These are phyloP conservation scores for Tinospora cordifolia DNA, from an alignment of 164 flowering plant species.

Conservation along the genomic window DNA sequence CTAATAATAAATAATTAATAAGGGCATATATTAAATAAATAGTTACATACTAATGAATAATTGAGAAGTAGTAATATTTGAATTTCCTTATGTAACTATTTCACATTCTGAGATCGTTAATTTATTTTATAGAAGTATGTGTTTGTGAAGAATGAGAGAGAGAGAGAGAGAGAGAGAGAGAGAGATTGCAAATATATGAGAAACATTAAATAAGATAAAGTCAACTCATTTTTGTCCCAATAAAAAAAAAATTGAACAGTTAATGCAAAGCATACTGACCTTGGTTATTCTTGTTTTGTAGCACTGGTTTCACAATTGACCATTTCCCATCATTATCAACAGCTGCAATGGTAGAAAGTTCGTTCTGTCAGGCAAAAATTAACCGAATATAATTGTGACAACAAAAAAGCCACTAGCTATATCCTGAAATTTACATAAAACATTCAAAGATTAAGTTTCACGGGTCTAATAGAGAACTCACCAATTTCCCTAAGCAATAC, in stretches of 20 bases:
- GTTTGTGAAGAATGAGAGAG: too few relatives aligned
- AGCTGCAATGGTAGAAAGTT: slow-evolving; percentile 39
- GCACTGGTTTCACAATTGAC: slow-evolving; percentile 60
- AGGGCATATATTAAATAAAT: too few relatives aligned
- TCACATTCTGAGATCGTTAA: too few relatives aligned
- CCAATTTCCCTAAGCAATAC: slow-evolving; percentile 80
- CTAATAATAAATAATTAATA: too few relatives aligned
- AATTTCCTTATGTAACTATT: too few relatives aligned
- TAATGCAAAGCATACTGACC: slow-evolving; percentile 34
- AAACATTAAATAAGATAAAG: neutral
- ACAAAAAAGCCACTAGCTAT: neutral
- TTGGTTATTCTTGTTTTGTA: slow-evolving; percentile 37
- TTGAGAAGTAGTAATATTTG: too few relatives aligned
- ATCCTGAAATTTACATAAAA: neutral
- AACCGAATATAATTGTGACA: neutral
- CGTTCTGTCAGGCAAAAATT: slow-evolving; percentile 7
- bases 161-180: too few relatives aligned
- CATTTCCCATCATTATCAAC: slow-evolving; percentile 80
- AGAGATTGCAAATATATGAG: too few relatives aligned
- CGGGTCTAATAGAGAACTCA: slow-evolving; percentile 22
- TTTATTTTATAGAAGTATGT: too few relatives aligned
- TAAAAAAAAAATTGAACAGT: neutral
- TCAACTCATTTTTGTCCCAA: neutral
- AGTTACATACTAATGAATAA: too few relatives aligned
- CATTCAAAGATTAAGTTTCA: neutral